Percentiles rank a stretch among this genome's conserved stretches.
phyloP scores from a whole-genome alignment of 1,139 yeast genomes.

The Yamadazyma oceani region DNA sequence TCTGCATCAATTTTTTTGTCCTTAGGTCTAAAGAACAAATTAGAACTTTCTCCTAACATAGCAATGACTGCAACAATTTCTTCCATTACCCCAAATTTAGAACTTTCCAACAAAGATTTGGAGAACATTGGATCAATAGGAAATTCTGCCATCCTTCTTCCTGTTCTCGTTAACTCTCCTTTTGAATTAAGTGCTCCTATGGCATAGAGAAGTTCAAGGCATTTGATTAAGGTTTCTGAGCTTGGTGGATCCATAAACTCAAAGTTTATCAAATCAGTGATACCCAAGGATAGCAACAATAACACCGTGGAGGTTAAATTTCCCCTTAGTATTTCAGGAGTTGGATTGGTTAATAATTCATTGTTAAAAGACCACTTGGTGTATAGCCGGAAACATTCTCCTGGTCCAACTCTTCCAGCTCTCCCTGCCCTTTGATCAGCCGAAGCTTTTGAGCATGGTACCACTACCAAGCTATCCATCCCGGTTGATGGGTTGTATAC shows the following conservation, averaged over 20 bases:
- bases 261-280: slow-evolving; percentile 76
- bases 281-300: slow-evolving; percentile 74
- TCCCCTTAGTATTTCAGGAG: slow-evolving; percentile 86
- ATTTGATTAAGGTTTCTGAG: slow-evolving; percentile 65
- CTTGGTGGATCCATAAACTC: slow-evolving; percentile 90
- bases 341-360: slow-evolving; percentile 75
- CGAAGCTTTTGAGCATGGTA: slow-evolving; percentile 89
- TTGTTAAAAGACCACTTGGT: slow-evolving; percentile 84
- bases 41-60: slow-evolving; percentile 79
- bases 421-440: slow-evolving; percentile 97
- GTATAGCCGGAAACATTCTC: slow-evolving; percentile 85
- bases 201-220: slow-evolving; percentile 78
- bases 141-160: slow-evolving; percentile 86
- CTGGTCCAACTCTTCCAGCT: slow-evolving; percentile 97
- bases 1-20: slow-evolving; percentile 69
- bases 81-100: slow-evolving; percentile 55
- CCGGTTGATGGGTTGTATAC: slow-evolving; percentile 80
- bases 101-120: slow-evolving; percentile 66
- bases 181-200: slow-evolving; percentile 83
- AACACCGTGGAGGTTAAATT: slow-evolving; percentile 77
- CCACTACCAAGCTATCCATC: slow-evolving; percentile 84
- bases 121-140: slow-evolving; percentile 92
- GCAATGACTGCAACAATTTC: slow-evolving; percentile 73
- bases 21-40: slow-evolving; percentile 72
- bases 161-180: slow-evolving; percentile 76